Base-by-base conservation (phyloP, 1,284 basidiomycete genomes). In the Ustilago vetiveriae region DNA sequence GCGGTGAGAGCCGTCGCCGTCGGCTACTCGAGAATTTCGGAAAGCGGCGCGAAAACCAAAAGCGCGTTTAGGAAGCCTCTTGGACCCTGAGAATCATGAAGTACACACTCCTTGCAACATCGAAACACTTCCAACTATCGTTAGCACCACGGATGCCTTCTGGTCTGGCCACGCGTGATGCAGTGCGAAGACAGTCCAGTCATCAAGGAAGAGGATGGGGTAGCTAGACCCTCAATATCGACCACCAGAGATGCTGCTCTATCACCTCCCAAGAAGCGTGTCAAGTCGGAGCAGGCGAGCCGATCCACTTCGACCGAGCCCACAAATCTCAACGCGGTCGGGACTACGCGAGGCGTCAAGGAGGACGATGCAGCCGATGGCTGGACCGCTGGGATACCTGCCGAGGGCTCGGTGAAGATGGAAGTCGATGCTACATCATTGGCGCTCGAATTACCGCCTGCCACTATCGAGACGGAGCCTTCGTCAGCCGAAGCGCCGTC, bases 41-140 rank as follows among this genome's bases (percentile, higher is more conserved):
- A n/a, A 35, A 35, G 33, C 33, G 33, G 33, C 33, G 33, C 33
- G 33, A n/a, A 35, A 35, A 35, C 16, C 10, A 9, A 35, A n/a
- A 35, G 33, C 33, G 33, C 16, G 33, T 35, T 4, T 1, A 3
- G 6, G 11, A 16, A 13, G 48, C 42, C 21, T 51, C 24, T 64
- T 64, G 60, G 60, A 64, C 60, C 60, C 60, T 64, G 53, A 64
- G 17, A 44, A 40, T 14, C 38, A 30, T n/a, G n/a, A 30, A 30
- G 29, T 1, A 14, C 29, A 30, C 29, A 30, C 10, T 30, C 10
- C n/a, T n/a, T n/a, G n/a, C 27, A 29, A 29, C 27, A 13, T 29
- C 13, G 27, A 29, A 13, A 6, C 27, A 29, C 27, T 29, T 13
- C 8, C 16, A n/a, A 13, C 33, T 17, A 7, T 35, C n/a, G n/a